Percentiles rank a stretch among this genome's conserved stretches.
Evolutionary conservation across 1,284 basidiomycete genomes (phyloP).

Genomic region (Thecaphora thlaspeos): DNA sequence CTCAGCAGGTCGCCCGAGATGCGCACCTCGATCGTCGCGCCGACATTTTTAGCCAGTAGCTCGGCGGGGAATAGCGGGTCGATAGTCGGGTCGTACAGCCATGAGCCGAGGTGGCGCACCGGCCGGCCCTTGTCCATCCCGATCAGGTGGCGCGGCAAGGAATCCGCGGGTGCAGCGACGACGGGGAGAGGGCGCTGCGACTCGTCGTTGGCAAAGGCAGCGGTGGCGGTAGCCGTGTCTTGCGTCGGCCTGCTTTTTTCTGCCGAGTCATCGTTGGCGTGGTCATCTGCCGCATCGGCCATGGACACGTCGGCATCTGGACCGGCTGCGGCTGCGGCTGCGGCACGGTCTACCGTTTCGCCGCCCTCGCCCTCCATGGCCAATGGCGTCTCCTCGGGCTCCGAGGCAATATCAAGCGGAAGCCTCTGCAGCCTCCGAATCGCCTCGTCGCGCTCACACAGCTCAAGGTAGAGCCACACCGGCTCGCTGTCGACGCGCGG

Average conservation of each 20-base stretch:
- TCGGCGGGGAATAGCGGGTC: constrained; percentile 50
- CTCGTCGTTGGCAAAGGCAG: too few relatives aligned
- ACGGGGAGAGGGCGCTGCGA: constrained; percentile 2
- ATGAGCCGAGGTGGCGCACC: constrained; percentile 50
- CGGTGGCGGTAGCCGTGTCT: too few relatives aligned
- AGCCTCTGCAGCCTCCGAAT: constrained; percentile 17
- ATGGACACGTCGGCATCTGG: not conserved
- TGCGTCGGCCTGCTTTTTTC: too few relatives aligned
- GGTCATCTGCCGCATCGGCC: not conserved
- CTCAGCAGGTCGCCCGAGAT: constrained; percentile 43
- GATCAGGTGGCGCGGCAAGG: constrained; percentile 36
- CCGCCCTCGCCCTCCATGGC: constrained; percentile 9
- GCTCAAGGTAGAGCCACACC: constrained; percentile 54
- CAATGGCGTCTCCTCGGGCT: constrained; percentile 21
- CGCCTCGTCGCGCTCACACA: constrained; percentile 45
- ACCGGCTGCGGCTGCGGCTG: not conserved
- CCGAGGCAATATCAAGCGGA: constrained; percentile 14
- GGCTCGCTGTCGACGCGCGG: constrained; percentile 54
- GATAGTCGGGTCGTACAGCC: constrained; percentile 46
- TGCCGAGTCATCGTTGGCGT: not conserved
- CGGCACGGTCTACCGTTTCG: constrained; percentile 6
- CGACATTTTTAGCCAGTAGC: constrained; percentile 49
- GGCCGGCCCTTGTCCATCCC: constrained; percentile 49
- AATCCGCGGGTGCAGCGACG: constrained; percentile 14
- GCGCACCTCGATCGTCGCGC: constrained; percentile 54